Evolutionary conservation across 2,329 filamentous ascomycete genomes (phyloP).

Genomic region (Epichloe glyceriae): DNA sequence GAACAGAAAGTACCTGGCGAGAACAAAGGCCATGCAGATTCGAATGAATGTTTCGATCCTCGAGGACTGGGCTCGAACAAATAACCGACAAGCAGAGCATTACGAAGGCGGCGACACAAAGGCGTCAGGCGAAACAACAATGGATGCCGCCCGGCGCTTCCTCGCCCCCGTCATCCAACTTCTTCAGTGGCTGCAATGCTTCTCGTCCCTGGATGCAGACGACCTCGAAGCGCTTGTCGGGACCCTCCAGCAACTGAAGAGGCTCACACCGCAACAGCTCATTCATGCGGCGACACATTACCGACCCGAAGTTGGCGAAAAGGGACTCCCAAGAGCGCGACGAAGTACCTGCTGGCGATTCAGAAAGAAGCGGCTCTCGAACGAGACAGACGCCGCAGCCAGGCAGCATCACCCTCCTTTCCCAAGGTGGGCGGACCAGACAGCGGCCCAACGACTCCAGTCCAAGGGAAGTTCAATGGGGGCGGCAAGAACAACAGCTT

Average conservation of each 20-base stretch:
- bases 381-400: constrained; percentile 39
- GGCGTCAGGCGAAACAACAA: constrained; percentile 72
- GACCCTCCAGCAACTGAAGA: constrained; percentile 78
- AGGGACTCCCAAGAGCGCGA: constrained; percentile 74
- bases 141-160: constrained; percentile 73
- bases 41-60: constrained; percentile 94
- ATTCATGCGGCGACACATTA: constrained; percentile 90
- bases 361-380: constrained; percentile 59
- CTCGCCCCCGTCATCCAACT: constrained; percentile 85
- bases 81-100: constrained; percentile 90
- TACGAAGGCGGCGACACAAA: constrained; percentile 85
- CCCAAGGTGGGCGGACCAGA: constrained; percentile 19
- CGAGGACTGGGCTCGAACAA: constrained; percentile 89
- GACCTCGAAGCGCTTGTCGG: constrained; percentile 79
- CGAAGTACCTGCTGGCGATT: constrained; percentile 71
- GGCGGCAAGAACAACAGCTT: constrained; percentile 16
- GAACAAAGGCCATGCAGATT: constrained; percentile 99
- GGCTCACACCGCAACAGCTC: constrained; percentile 74
- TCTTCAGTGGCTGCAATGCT: constrained; percentile 94
- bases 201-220: constrained; percentile 76
- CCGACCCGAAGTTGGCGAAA: constrained; percentile 88
- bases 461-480: constrained; percentile 24
- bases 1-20: constrained; percentile 82
- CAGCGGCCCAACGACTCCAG: constrained; percentile 32
- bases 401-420: constrained; percentile 30